Evolutionary conservation across 164 flowering plant species (phyloP), one percentile per base, ranked within the genome.

Genomic region (Sedum album): DNA sequence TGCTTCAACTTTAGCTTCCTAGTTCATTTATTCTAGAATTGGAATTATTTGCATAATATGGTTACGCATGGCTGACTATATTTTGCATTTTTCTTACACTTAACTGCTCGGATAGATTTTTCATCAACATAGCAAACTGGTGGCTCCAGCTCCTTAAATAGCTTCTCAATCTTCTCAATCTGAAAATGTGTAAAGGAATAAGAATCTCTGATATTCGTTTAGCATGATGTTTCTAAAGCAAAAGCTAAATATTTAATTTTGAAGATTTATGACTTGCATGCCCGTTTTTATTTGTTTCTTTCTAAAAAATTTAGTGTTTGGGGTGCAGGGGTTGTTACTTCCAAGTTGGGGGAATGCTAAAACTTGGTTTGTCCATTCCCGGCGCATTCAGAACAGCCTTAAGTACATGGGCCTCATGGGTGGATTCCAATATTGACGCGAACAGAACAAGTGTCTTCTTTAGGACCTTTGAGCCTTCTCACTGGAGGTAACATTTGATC

Each of bases 291-390:
- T 31, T 11, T 20, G 10, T 25, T 7, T 2, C 11, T 41, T 55
- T 14, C 18, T 9, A 6, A 11, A 2, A 35, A 10, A 35, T 36
- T 49, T n/a, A 39, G 51, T n/a, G 70, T 69, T 66, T 66, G 67
- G 71, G 60, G 62, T 28, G 64, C 84, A 85, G 89, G 71, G 87
- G 86, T 63, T 81, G 84, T 72, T 85, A 83, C 77, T 85, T 85
- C 72, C 84, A 85, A 74, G 77, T 79, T 65, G 84, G 79, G 30
- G 71, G 76, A 39, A 75, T 76, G 57, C 48, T 83, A 31, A 85
- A 76, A 79, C 82, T 83, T 46, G 85, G 85, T 48, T 73, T 85
- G 82, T 68, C 87, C 55, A 79, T 79, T 41, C 69, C 48, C 36
- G 63, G 65, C 39, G 89, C 86, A 31, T 81, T 70, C 70, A 73